These are phyloP conservation scores for Leucosporidium creatinivorum DNA, from an alignment of 768 basidiomycete genomes.

Conservation along the genomic window DNA sequence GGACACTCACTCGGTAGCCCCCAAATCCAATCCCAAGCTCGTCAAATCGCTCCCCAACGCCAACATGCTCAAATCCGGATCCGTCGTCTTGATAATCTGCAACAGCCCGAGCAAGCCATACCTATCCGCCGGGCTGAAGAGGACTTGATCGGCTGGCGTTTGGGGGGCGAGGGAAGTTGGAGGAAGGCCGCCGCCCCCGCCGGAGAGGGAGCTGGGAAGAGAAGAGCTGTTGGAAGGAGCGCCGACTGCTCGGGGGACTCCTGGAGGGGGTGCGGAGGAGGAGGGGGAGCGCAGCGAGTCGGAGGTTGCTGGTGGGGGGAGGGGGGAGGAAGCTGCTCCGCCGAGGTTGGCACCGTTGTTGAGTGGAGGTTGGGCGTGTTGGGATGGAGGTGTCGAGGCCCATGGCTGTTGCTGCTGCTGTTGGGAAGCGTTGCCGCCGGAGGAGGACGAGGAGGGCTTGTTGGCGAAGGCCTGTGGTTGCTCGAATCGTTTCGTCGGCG, in stretches of 20 bases:
- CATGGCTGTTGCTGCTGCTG: not conserved
- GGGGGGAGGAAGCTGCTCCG: not conserved
- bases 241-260: not conserved
- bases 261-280: not conserved
- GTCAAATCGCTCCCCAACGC: conserved; percentile 85
- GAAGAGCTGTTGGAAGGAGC: not conserved
- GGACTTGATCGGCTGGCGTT: conserved; percentile 86
- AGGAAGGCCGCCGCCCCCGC: not conserved
- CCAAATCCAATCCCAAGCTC: conserved; percentile 85
- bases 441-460: not conserved
- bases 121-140: conserved; percentile 84
- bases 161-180: conserved; percentile 41
- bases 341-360: conserved; percentile 4
- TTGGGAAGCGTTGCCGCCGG: not conserved
- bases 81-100: conserved; percentile 71
- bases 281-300: not conserved
- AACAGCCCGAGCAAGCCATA: conserved; percentile 87
- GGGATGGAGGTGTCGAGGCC: not conserved
- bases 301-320: not conserved
- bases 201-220: not conserved
- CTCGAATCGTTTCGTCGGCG: too few relatives aligned
- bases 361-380: not conserved
- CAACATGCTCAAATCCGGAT: conserved; percentile 71
- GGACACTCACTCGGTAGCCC: conserved; percentile 62
- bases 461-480: not conserved